Evolutionary conservation across 2,329 filamentous ascomycete genomes (phyloP).

Genomic region (Epichloe bromicola): DNA sequence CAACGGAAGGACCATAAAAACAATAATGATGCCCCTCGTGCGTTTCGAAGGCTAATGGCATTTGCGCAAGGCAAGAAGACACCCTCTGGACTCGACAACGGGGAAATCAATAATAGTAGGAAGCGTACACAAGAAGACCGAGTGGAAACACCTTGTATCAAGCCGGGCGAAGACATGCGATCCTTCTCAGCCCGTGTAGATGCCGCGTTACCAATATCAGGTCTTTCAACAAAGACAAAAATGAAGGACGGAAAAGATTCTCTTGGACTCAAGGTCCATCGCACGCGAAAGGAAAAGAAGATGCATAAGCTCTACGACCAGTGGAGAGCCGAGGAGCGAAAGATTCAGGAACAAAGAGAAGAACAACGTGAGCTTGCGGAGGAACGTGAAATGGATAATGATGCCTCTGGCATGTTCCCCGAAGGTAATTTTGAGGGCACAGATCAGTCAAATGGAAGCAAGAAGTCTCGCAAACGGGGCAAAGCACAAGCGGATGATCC

Average conservation of each 20-base stretch:
- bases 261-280: conserved; percentile 50
- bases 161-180: conserved; percentile 68
- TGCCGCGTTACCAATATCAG: conserved; percentile 63
- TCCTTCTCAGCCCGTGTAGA: conserved; percentile 78
- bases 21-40: conserved; percentile 73
- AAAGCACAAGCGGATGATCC: conserved; percentile 54
- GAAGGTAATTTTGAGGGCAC: conserved; percentile 26
- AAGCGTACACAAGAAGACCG: conserved; percentile 12
- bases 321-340: conserved; percentile 55
- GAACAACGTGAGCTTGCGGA: conserved; percentile 54
- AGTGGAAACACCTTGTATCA: conserved; percentile 50
- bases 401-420: conserved; percentile 30
- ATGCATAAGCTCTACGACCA: conserved; percentile 72
- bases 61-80: conserved; percentile 48
- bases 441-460: conserved; percentile 22
- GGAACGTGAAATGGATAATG: conserved; percentile 48
- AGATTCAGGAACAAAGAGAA: conserved; percentile 49
- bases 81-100: conserved; percentile 58
- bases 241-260: conserved; percentile 49
- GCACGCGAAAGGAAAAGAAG: conserved; percentile 73
- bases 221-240: conserved; percentile 48
- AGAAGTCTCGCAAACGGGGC: conserved; percentile 19
- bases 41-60: conserved; percentile 77
- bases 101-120: conserved; percentile 21
- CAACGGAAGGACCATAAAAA: conserved; percentile 29